Evolutionary conservation across 2,329 filamentous ascomycete species (phyloP), one percentile per base, ranked within the genome.

Genomic region (Arthrobotrys entomopaga): DNA sequence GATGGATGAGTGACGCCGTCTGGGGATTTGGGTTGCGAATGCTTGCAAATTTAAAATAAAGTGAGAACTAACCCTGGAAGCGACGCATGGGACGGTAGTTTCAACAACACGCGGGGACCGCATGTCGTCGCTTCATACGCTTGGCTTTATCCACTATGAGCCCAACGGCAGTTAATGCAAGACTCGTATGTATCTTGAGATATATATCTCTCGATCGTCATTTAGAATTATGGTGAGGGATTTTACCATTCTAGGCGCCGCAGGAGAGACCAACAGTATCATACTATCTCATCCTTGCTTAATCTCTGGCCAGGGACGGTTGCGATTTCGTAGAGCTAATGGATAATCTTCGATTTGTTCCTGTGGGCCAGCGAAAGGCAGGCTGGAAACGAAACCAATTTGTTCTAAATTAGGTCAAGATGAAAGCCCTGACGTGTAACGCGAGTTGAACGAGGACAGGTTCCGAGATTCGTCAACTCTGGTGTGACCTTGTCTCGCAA

Each of bases 241-340:
- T 65, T 65, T 65, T 56, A 24, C 20, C 8, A 65, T 56, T 49
- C 60, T 22, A 64, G 60, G 29, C 6, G 29, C 29, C 29, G 29
- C 20, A 26, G 29, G 29, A 19, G 19, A 34, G 13, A 29, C 48
- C 42, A 15, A 20, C 34, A 16, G 48, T 48, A 26, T 57, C 29
- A 8, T 34, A 34, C 10, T 34, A 34, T 34, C 10, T 34, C 10
- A 34, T 34, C 29, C 29, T 8, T 1, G 29, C n/a, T 50, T 50
- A 19, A 19, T 50, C 19, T 50, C n/a, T 19, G n/a, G 4, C 13
- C 20, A 24, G 49, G 13, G 15, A 34, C 10, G 11, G 24, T 13
- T n/a, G 24, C 22, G 42, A n/a, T 13, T 19, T 46, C 42, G 42
- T 46, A 46, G 1, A n/a, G 13, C 42, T n/a, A 19, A 46, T 10